These are phyloP conservation scores for Lepidium sativum DNA, from an alignment of 345 rosid genomes.

Conservation along the genomic window DNA sequence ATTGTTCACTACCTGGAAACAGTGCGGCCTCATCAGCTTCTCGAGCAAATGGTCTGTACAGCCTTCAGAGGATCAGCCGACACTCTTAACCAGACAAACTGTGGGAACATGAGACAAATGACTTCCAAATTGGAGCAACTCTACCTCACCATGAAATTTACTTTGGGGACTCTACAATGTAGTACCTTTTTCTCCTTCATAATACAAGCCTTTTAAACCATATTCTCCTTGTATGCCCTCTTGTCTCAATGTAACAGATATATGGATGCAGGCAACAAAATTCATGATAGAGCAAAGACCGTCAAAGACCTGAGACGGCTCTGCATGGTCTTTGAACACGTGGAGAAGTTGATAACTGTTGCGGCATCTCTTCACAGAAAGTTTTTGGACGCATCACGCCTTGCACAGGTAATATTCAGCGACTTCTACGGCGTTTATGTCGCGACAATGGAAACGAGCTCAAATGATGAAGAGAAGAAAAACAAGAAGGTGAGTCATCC, in stretches of 20 bases:
- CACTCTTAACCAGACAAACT: constrained; percentile 62
- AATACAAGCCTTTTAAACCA: background rate
- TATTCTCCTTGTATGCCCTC: background rate
- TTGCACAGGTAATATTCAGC: constrained; percentile 67
- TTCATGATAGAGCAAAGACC: constrained; percentile 40
- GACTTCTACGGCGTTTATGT: constrained; percentile 51
- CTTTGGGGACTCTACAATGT: constrained; percentile 64
- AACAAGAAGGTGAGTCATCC: constrained; percentile 15
- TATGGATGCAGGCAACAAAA: constrained; percentile 46
- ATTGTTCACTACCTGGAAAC: constrained; percentile 91
- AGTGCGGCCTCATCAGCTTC: constrained; percentile 79
- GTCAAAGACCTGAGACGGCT: constrained; percentile 61
- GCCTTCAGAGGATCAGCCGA: constrained; percentile 94
- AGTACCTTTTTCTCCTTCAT: constrained; percentile 8
- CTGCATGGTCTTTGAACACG: constrained; percentile 55
- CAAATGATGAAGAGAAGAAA: constrained; percentile 26
- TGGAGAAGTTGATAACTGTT: constrained; percentile 64
- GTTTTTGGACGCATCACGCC: constrained; percentile 57
- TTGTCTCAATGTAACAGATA: background rate
- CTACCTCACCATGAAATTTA: constrained; percentile 52
- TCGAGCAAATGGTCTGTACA: constrained; percentile 93
- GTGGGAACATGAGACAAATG: constrained; percentile 73
- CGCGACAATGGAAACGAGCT: constrained; percentile 54
- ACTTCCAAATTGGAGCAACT: constrained; percentile 60
- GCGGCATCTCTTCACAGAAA: constrained; percentile 89